Percentiles rank a stretch among this genome's conserved stretches.
phyloP scores from a whole-genome alignment of 169 alveolate genomes.

The Theileria annulata region DNA sequence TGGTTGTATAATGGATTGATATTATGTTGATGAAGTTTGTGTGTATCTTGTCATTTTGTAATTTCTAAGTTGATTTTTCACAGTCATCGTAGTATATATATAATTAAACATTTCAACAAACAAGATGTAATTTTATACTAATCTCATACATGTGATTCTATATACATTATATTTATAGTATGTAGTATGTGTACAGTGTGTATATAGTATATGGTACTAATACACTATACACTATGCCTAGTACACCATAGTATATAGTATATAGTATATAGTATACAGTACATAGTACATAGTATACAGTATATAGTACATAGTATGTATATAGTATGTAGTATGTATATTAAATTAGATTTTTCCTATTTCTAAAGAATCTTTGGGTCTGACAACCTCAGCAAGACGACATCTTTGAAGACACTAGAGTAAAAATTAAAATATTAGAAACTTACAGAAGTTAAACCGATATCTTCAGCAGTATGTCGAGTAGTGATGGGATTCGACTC shows the following conservation, averaged over 20 bases:
- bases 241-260: no score
- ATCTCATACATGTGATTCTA: not conserved
- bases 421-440: not conserved
- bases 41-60: not conserved
- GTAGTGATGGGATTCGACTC: not conserved
- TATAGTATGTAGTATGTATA: not conserved
- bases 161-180: no score
- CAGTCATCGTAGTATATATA: not conserved
- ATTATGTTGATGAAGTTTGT: not conserved
- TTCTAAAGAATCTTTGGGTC: slow-evolving; percentile 29
- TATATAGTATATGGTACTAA: not conserved
- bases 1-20: no score
- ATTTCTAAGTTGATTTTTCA: slow-evolving; percentile 1
- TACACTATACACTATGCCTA: not conserved
- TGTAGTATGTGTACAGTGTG: not conserved
- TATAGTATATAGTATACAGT: not conserved
- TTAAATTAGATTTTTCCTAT: slow-evolving; percentile 3
- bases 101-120: not conserved
- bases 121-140: not conserved
- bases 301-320: no score
- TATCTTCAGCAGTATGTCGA: slow-evolving; percentile 36
- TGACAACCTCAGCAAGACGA: slow-evolving; percentile 35
- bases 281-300: not conserved
- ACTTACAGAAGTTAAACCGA: slow-evolving; percentile 26
- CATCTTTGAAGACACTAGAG: slow-evolving; percentile 46